A percentile compares a stretch with the other conserved stretches of the same genome.
Conservation (phyloP, 352 stramenopile species). For the Phytophthora melonis region DNA sequence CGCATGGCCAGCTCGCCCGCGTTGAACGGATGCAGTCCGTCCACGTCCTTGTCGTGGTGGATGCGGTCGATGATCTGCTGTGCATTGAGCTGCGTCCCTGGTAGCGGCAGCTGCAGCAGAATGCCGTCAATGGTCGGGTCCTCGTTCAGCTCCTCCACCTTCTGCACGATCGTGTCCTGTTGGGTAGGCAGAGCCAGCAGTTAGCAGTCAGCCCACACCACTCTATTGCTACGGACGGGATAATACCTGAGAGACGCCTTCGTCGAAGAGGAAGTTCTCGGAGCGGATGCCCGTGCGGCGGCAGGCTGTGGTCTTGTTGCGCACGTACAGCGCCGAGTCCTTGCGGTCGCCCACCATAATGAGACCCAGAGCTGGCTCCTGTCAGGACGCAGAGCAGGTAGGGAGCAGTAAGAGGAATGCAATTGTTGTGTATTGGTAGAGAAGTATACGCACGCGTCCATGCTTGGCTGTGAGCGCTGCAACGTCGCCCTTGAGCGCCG, state of each 20-base stretch:
- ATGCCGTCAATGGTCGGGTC: slow-evolving; percentile 87
- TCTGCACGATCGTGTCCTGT: slow-evolving; percentile 65
- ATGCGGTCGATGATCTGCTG: slow-evolving; percentile 95
- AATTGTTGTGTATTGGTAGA: too few species aligned
- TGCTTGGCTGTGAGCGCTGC: slow-evolving; percentile 57
- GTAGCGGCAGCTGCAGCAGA: slow-evolving; percentile 94
- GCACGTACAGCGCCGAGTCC: slow-evolving; percentile 98
- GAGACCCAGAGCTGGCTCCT: slow-evolving; percentile 96
- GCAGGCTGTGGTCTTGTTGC: slow-evolving; percentile 98
- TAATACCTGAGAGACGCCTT: slow-evolving; percentile 65
- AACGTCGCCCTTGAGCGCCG: slow-evolving; percentile 68
- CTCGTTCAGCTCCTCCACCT: slow-evolving; percentile 80
- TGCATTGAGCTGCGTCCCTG: slow-evolving; percentile 92
- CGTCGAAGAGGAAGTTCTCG: slow-evolving; percentile 88
- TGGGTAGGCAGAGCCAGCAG: slow-evolving; percentile 1
- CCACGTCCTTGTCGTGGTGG: slow-evolving; percentile 97
- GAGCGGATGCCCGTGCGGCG: slow-evolving; percentile 93
- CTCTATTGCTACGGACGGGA: too few species aligned
- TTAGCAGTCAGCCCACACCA: too few species aligned
- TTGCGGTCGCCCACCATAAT: slow-evolving; percentile 97
- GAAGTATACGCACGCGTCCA: slow-evolving; percentile 43
- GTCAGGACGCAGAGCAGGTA: neutral
- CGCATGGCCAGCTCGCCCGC: slow-evolving; percentile 92
- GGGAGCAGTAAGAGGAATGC: too few species aligned
- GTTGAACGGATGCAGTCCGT: slow-evolving; percentile 98